These are phyloP conservation scores for Ophiosphaerella narmari DNA, from an alignment of 2,329 filamentous ascomycete genomes.

Conservation along the genomic window DNA sequence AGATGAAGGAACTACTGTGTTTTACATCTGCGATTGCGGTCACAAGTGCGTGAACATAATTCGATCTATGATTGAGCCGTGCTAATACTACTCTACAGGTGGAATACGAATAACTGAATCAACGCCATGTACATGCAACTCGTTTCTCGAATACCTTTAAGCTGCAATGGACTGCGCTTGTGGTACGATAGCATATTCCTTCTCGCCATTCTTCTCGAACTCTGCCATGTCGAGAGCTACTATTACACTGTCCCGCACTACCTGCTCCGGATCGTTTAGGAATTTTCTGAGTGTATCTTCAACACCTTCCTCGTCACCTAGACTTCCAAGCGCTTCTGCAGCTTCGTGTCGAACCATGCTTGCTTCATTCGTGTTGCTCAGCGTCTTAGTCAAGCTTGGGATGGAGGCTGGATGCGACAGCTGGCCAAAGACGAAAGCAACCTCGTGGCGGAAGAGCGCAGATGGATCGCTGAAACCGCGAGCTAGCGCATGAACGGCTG, in stretches of 20 bases:
- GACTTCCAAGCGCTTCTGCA: slow-evolving; percentile 90
- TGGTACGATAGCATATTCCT: slow-evolving; percentile 91
- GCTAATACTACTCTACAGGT: slow-evolving; percentile 41
- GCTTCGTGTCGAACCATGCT: slow-evolving; percentile 99
- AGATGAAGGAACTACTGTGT: slow-evolving; percentile 92
- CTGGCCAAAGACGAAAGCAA: slow-evolving; percentile 98
- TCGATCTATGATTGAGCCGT: slow-evolving; percentile 5
- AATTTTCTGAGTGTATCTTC: slow-evolving; percentile 83
- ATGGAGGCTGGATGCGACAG: slow-evolving; percentile 96
- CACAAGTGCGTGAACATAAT: slow-evolving; percentile 66
- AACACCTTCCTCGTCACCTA: slow-evolving; percentile 92
- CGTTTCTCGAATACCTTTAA: slow-evolving; percentile 9
- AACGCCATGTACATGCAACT: slow-evolving; percentile 34
- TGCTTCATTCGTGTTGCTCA: slow-evolving; percentile 79
- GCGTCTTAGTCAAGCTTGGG: slow-evolving; percentile 76
- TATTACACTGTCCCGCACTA: slow-evolving; percentile 91
- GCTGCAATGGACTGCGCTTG: slow-evolving; percentile 36
- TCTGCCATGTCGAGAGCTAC: slow-evolving; percentile 98
- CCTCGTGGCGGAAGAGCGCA: slow-evolving; percentile 94
- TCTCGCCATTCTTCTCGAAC: slow-evolving; percentile 85
- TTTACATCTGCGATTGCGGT: slow-evolving; percentile 87
- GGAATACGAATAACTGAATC: slow-evolving; percentile 65
- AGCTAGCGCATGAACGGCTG: slow-evolving; percentile 84
- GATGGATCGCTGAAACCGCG: slow-evolving; percentile 84
- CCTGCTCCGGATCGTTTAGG: slow-evolving; percentile 85